These are phyloP conservation scores for Limonomyces culmigenus DNA, from an alignment of 1,284 basidiomycete genomes.

Conservation along the genomic window DNA sequence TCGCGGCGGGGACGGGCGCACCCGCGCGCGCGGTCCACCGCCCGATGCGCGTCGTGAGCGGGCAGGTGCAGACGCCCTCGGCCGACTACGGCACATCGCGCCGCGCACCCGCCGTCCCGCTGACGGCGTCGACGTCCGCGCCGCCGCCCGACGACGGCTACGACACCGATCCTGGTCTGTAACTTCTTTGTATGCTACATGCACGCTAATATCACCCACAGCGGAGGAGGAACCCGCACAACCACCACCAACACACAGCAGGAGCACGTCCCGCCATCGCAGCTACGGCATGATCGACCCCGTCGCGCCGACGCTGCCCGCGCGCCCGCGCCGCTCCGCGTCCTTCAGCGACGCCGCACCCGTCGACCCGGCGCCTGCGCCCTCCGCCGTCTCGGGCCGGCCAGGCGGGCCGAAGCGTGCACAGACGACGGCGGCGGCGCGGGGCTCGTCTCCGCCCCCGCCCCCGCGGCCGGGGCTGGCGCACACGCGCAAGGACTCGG, in stretches of 20 bases:
- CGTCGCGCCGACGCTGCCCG: not conserved
- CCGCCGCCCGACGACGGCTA: not conserved
- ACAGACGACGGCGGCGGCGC: no score
- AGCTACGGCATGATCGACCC: not conserved
- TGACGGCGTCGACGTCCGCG: no score
- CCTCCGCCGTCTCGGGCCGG: no score
- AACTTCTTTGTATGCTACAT: not conserved
- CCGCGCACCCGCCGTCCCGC: constrained; percentile 16
- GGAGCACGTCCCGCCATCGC: not conserved
- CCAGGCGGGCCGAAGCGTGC: no score
- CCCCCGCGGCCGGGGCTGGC: no score
- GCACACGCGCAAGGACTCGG: no score
- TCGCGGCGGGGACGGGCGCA: constrained; percentile 7
- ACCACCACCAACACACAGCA: not conserved
- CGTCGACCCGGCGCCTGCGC: no score
- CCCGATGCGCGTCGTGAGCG: constrained; percentile 28
- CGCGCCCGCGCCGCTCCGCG: not conserved
- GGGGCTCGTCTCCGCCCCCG: no score
- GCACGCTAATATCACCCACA: not conserved
- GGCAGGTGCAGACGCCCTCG: constrained; percentile 12
- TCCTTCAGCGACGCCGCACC: not conserved
- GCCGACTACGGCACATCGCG: constrained; percentile 10
- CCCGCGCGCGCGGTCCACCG: constrained; percentile 17
- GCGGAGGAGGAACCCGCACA: not conserved
- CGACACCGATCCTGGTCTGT: not conserved